These are phyloP conservation scores for Rhododendron kiyosumense DNA, from an alignment of 148 eudicot genomes.

Conservation along the genomic window DNA sequence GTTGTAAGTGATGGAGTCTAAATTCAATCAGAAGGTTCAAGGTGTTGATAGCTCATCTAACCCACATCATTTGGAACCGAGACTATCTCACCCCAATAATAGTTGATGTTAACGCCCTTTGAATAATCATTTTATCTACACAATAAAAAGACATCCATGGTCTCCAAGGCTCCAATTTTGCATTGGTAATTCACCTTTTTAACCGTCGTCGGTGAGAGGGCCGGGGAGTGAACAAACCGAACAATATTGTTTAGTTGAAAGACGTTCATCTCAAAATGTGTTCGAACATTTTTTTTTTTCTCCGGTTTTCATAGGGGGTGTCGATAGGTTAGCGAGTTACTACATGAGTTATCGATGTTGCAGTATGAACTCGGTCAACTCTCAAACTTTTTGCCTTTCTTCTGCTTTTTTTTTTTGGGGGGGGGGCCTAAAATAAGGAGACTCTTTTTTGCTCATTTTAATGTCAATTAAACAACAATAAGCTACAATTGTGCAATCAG, in stretches of 20 bases:
- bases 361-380: too few species aligned
- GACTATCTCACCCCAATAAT: background rate
- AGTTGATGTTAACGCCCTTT: background rate
- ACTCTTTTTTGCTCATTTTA: too few species aligned
- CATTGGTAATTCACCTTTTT: background rate
- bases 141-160: background rate
- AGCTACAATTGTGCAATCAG: too few species aligned
- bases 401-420: too few species aligned
- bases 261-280: background rate
- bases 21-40: background rate
- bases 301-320: too few species aligned
- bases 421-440: too few species aligned
- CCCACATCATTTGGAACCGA: background rate
- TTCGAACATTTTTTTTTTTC: too few species aligned
- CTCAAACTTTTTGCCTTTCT: too few species aligned
- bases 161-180: background rate
- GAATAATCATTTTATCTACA: background rate
- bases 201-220: background rate
- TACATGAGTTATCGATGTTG: too few species aligned
- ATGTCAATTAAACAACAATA: too few species aligned
- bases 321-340: too few species aligned
- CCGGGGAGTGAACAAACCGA: background rate
- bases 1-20: background rate
- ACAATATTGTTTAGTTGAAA: background rate
- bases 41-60: constrained; percentile 2